Percentiles rank a stretch among this genome's conserved stretches.
These are phyloP conservation scores for Linderniella brevidens DNA, from an alignment of 257 asterid genomes.

Conservation along the genomic window DNA sequence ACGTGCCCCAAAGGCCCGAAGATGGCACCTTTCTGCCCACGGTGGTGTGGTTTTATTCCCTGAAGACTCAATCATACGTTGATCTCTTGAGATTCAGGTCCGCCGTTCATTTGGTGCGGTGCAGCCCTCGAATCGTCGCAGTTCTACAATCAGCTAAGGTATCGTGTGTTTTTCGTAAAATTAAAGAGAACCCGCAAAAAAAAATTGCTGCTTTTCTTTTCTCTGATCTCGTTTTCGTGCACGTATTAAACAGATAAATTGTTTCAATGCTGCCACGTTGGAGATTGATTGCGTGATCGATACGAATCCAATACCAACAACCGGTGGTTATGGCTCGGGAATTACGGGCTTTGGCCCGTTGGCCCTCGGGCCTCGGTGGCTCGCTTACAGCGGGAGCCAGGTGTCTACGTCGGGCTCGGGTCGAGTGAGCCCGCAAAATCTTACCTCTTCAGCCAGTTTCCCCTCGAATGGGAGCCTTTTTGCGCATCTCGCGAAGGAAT, in stretches of 20 bases:
- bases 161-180: constrained; percentile 1
- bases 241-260: constrained; percentile 44
- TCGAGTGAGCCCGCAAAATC: constrained; percentile 71
- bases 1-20: constrained; percentile 32
- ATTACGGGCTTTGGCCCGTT: constrained; percentile 76
- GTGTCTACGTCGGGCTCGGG: constrained; percentile 44
- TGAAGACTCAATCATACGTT: constrained; percentile 66
- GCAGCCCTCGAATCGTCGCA: constrained; percentile 69
- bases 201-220: not conserved
- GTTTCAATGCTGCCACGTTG: constrained; percentile 63
- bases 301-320: constrained; percentile 66
- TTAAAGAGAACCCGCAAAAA: not conserved
- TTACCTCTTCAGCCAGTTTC: constrained; percentile 38
- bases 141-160: constrained; percentile 88
- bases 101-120: constrained; percentile 63
- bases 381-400: constrained; percentile 85
- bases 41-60: constrained; percentile 79
- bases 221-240: constrained; percentile 3
- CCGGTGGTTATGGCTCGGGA: constrained; percentile 35
- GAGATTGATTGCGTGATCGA: constrained; percentile 62
- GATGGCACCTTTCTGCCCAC: constrained; percentile 40
- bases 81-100: constrained; percentile 72
- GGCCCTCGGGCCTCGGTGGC: constrained; percentile 91
- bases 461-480: constrained; percentile 74
- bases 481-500: constrained; percentile 91